Percentiles rank a stretch among this genome's conserved stretches.
Evolutionary conservation across 2,329 filamentous ascomycete species (phyloP).

Genomic region (Aspergillus fischeri): DNA sequence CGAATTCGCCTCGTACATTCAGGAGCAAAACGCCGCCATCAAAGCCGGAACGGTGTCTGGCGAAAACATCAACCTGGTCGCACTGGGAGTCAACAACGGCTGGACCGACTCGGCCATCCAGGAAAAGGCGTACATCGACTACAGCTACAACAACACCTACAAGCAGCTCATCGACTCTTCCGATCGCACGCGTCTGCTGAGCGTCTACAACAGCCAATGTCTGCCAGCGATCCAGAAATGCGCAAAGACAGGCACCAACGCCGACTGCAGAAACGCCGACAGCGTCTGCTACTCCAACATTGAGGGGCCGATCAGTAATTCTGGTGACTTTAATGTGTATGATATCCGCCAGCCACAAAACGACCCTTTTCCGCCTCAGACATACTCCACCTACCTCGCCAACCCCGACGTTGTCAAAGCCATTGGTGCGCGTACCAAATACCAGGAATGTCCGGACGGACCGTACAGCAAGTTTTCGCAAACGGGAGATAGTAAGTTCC

Average conservation of each 20-base stretch:
- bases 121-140: conserved; percentile 43
- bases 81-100: conserved; percentile 56
- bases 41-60: conserved; percentile 37
- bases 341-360: conserved; percentile 41
- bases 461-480: conserved; percentile 35
- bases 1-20: conserved; percentile 34
- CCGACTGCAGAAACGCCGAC: conserved; percentile 31
- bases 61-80: conserved; percentile 48
- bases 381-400: conserved; percentile 42
- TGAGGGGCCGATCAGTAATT: conserved; percentile 29
- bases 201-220: conserved; percentile 34
- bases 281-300: conserved; percentile 35
- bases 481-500: conserved; percentile 39
- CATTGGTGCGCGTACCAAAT: conserved; percentile 45
- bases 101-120: conserved; percentile 49
- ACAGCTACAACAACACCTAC: conserved; percentile 47
- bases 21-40: conserved; percentile 33
- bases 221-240: conserved; percentile 40
- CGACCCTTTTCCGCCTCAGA: conserved; percentile 38
- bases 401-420: conserved; percentile 34
- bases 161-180: conserved; percentile 37
- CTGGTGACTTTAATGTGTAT: conserved; percentile 38
- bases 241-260: conserved; percentile 23
- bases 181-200: conserved; percentile 27
- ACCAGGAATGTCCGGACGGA: conserved; percentile 39